Percentiles rank a stretch among this genome's conserved stretches.
These are phyloP conservation scores for Exophiala sp. DNA, from an alignment of 2,329 filamentous ascomycete genomes.

Conservation along the genomic window DNA sequence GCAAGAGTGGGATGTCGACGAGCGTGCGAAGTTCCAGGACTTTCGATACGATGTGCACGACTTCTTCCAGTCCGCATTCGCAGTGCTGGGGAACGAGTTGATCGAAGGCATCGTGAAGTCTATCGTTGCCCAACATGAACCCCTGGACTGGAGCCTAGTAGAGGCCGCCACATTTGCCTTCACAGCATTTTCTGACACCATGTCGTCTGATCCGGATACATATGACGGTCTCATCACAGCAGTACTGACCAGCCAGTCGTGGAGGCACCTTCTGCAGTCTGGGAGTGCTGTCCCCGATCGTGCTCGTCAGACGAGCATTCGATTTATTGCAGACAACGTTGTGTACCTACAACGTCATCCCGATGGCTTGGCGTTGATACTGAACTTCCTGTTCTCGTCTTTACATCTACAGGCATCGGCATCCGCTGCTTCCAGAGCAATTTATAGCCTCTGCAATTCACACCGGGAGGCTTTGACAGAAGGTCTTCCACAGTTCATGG, in stretches of 20 bases:
- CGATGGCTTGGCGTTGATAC: slow-evolving; percentile 37
- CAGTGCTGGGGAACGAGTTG: slow-evolving; percentile 41
- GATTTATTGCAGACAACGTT: slow-evolving; percentile 43
- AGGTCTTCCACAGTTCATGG: slow-evolving; percentile 43
- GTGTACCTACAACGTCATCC: slow-evolving; percentile 44
- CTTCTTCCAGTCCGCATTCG: slow-evolving; percentile 43
- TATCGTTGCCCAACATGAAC: slow-evolving; percentile 34
- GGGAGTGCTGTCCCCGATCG: slow-evolving; percentile 33
- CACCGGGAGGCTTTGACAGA: slow-evolving; percentile 40
- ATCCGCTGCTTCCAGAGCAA: slow-evolving; percentile 42
- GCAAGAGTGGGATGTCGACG: slow-evolving; percentile 40
- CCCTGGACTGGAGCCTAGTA: slow-evolving; percentile 41
- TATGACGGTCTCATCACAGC: slow-evolving; percentile 41
- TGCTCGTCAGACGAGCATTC: slow-evolving; percentile 40
- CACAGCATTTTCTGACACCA: slow-evolving; percentile 43
- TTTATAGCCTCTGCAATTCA: slow-evolving; percentile 43
- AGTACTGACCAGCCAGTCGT: slow-evolving; percentile 33
- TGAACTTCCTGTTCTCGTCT: slow-evolving; percentile 46
- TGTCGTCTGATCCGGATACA: slow-evolving; percentile 42
- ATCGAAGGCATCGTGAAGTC: slow-evolving; percentile 41
- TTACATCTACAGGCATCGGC: slow-evolving; percentile 41
- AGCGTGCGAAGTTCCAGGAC: slow-evolving; percentile 40
- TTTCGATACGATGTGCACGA: slow-evolving; percentile 47
- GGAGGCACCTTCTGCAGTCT: slow-evolving; percentile 35
- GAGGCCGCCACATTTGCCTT: slow-evolving; percentile 45